Conservation (phyloP, 169 alveolate species). For the Pseudocohnilembus persalinus region DNA sequence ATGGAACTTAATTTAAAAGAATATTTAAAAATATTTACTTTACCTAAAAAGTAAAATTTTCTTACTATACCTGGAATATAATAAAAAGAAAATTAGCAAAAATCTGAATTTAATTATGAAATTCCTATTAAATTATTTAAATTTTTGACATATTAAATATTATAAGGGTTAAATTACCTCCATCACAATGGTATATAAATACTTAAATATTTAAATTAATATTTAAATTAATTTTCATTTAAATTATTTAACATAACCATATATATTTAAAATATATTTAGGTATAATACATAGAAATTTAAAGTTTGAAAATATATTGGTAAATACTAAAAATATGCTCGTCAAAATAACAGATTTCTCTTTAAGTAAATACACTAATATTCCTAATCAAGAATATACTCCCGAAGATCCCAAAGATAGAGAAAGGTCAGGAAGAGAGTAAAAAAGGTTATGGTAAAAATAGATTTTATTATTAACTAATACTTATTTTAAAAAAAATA, state of each 20-base stretch:
- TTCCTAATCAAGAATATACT: slow-evolving; percentile 71
- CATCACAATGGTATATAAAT: slow-evolving; percentile 63
- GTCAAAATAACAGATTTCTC: slow-evolving; percentile 86
- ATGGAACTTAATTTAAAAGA: slow-evolving; percentile 56
- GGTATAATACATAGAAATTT: slow-evolving; percentile 80
- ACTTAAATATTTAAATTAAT: too few species aligned
- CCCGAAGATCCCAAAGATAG: slow-evolving; percentile 90
- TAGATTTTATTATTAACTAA: too few species aligned
- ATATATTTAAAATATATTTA: too few species aligned
- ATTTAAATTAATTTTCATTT: too few species aligned
- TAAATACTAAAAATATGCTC: slow-evolving; percentile 43
- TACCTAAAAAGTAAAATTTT: background rate
- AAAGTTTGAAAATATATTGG: slow-evolving; percentile 78
- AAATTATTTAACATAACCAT: too few species aligned
- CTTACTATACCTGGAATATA: background rate
- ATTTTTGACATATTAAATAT: slow-evolving; percentile 48
- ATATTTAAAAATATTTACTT: slow-evolving; percentile 28
- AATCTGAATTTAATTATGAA: slow-evolving; percentile 5
- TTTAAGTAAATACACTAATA: slow-evolving; percentile 55
- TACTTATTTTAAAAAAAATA: too few species aligned
- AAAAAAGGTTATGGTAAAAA: slow-evolving; percentile 80
- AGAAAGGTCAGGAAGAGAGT: slow-evolving; percentile 85
- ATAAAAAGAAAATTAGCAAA: background rate
- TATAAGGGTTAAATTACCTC: slow-evolving; percentile 66
- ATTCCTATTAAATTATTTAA: slow-evolving; percentile 35